Percentiles rank a stretch among this genome's conserved stretches.
phyloP scores from a whole-genome alignment of 306 rosid species.

The Morella rubra region DNA sequence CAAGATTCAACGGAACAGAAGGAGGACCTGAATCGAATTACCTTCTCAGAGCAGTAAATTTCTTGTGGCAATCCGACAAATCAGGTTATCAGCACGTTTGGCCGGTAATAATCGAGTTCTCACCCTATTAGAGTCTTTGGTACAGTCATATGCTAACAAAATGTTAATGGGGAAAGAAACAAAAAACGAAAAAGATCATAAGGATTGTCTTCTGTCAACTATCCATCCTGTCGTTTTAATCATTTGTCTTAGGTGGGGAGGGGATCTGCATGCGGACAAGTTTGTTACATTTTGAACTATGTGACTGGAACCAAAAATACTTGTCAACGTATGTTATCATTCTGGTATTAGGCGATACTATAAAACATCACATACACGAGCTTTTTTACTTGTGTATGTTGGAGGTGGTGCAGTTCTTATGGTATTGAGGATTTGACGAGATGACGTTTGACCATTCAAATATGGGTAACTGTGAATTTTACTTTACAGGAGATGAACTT shows the following conservation, averaged over 20 bases:
- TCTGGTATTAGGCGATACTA: no score
- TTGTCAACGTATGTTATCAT: background rate
- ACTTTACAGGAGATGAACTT: conserved; percentile 69
- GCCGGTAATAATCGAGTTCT: conserved; percentile 55
- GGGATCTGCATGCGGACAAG: background rate
- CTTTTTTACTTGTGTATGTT: background rate
- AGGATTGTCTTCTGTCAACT: no score
- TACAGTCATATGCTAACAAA: no score
- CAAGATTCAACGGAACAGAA: conserved; percentile 32
- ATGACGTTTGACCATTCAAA: background rate
- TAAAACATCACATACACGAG: no score
- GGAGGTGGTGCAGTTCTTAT: background rate
- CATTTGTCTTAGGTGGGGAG: no score
- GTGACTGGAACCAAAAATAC: background rate
- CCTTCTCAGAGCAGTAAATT: conserved; percentile 48
- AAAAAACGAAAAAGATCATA: no score
- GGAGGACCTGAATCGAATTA: conserved; percentile 24
- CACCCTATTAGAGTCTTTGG: background rate
- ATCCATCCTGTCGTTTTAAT: no score
- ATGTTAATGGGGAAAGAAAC: no score
- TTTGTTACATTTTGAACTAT: background rate
- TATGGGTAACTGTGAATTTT: conserved; percentile 8
- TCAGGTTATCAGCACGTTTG: conserved; percentile 70
- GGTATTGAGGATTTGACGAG: background rate
- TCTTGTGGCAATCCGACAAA: conserved; percentile 64